Evolutionary conservation across 139 green algal genomes (phyloP).

Genomic region (Ettlia oleoabundans): DNA sequence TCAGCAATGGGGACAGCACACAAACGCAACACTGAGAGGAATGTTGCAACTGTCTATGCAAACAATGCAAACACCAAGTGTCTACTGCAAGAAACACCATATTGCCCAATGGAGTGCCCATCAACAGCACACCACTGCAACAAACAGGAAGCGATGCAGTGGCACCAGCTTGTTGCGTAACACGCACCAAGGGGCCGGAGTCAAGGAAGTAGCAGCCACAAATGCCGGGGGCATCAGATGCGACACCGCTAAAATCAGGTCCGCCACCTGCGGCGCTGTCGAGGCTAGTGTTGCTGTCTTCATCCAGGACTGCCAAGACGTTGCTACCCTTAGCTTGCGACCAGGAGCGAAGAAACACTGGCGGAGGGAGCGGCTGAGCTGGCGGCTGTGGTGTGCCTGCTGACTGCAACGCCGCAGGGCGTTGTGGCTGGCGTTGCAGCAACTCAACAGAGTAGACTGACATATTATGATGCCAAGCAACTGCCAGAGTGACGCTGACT

Average conservation of each 20-base stretch:
- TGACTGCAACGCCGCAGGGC: not conserved
- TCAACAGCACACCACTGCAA: not conserved
- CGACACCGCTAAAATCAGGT: not conserved
- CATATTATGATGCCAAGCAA: slow-evolving; percentile 20
- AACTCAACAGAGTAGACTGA: slow-evolving; percentile 9
- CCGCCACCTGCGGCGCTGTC: not conserved
- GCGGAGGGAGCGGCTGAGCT: slow-evolving; percentile 12
- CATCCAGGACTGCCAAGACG: not conserved
- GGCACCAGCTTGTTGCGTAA: not conserved
- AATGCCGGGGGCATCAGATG: not conserved
- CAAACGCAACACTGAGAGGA: too few species aligned
- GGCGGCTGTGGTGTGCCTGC: slow-evolving; percentile 1
- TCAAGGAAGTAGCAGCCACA: slow-evolving; percentile 28
- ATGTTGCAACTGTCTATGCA: too few species aligned
- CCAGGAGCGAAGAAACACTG: slow-evolving; percentile 27
- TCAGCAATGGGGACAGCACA: not conserved
- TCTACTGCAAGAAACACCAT: too few species aligned
- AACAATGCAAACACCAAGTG: too few species aligned
- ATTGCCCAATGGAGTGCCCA: too few species aligned
- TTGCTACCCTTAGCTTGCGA: too few species aligned
- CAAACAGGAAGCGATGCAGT: too few species aligned
- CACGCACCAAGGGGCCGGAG: slow-evolving; percentile 21
- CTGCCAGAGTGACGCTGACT: slow-evolving; percentile 6
- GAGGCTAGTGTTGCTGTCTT: not conserved
- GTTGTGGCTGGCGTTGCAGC: slow-evolving; percentile 1